Evolutionary conservation across 768 basidiomycete genomes (phyloP), one percentile per base, ranked within the genome.

Genomic region (Amanita muscaria): DNA sequence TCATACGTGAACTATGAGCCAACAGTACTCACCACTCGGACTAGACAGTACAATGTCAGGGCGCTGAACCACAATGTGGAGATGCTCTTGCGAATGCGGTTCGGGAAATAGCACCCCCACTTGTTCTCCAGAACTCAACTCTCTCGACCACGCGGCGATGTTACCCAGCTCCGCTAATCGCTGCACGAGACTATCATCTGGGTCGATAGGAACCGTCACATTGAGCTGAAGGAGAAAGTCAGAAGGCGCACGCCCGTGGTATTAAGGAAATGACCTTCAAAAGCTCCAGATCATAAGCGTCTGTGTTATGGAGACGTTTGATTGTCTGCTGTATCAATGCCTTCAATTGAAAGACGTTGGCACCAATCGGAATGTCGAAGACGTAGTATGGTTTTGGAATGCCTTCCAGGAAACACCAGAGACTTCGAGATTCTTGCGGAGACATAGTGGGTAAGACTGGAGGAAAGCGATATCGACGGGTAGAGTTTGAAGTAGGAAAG

Each of bases 51-150:
- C 38, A 39, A 39, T 39, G 23, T 8, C 23, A 25, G 38, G 22
- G 2, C 38, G 14, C 38, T 25, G 38, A 39, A 39, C 38, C 38
- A 39, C 38, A 39, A 39, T 39, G 38, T 39, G 38, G 38, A 39
- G 38, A 39, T 39, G 38, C 38, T 27, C 27, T 10, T n/a, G 3
- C 14, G 21, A 24, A 24, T 12, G 38, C 23, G 38, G 38, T 39
- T 39, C 21, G 7, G 38, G 38, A 24, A 39, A 39, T 39, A 39
- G 38, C 23, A 24, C 38, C 38, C 38, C 3, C 38, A 39, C 23
- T 39, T 25, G 5, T 38, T 38, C 37, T 38, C 11, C 37, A 23
- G 37, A 19, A 38, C 37, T 38, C 22, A 38, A 38, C 37, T 38
- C 21, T 38, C 3, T 38, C 3, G 9, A 24, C 21, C n/a, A 38